A percentile compares a stretch with the other conserved stretches of the same genome.
Evolutionary conservation across 2,329 filamentous ascomycete species (phyloP).

Genomic region (Taxawa tesnikishii): DNA sequence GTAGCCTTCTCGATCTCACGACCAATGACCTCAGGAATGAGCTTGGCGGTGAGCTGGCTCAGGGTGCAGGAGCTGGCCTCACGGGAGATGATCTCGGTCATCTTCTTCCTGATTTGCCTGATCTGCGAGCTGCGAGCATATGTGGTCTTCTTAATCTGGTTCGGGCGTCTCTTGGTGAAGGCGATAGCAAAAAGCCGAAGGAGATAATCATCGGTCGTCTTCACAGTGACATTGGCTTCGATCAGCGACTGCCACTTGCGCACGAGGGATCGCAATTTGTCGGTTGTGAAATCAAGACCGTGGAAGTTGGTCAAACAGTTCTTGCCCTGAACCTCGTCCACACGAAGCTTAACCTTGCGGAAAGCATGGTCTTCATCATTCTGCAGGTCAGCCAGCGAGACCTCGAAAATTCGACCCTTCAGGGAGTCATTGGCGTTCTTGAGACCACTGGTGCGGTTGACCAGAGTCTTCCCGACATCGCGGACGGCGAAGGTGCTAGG

Average conservation of each 20-base stretch:
- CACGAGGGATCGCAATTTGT: conserved; percentile 98
- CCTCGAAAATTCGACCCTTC: conserved; percentile 98
- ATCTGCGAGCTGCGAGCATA: conserved; percentile 97
- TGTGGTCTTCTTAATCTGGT: conserved; percentile 99
- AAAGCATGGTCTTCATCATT: conserved; percentile 99
- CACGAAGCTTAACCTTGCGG: conserved; percentile 98
- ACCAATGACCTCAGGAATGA: conserved; percentile 98
- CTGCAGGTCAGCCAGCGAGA: conserved; percentile 96
- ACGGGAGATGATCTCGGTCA: conserved; percentile 96
- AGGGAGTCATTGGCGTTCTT: conserved; percentile 99
- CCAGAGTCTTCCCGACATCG: conserved; percentile 99
- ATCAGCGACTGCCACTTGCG: conserved; percentile 99
- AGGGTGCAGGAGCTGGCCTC: conserved; percentile 92
- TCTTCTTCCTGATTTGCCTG: conserved; percentile 97
- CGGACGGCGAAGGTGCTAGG: conserved; percentile 89
- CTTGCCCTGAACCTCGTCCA: conserved; percentile 99
- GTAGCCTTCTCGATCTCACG: conserved; percentile 99
- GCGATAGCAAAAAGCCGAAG: conserved; percentile 97
- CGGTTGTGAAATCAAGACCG: conserved; percentile 99
- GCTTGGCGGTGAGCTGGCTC: conserved; percentile 92
- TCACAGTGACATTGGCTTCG: conserved; percentile 98
- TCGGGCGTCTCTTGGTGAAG: conserved; percentile 97
- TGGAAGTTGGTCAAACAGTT: conserved; percentile 99
- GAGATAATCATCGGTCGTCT: conserved; percentile 99
- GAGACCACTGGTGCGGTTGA: conserved; percentile 98